Conservation (phyloP, 306 rosid genomes). For the Comarum palustre region DNA sequence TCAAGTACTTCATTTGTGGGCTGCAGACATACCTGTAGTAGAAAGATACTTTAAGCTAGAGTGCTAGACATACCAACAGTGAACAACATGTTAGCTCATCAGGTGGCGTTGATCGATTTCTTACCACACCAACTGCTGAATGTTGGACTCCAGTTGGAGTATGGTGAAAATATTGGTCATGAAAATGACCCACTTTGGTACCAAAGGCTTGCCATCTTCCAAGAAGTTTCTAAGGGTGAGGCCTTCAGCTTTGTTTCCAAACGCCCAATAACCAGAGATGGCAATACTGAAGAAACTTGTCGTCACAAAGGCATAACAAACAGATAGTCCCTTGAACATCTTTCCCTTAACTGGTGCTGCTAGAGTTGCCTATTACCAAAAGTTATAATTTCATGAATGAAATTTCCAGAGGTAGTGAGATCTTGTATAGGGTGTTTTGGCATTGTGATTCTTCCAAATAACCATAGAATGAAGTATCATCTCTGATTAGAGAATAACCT, state of each 20-base stretch:
- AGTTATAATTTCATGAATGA: too few relatives aligned
- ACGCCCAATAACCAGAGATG: slow-evolving; percentile 80
- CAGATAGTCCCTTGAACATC: slow-evolving; percentile 71
- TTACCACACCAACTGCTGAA: slow-evolving; percentile 69
- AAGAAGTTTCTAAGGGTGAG: too few relatives aligned
- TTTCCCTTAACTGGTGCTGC: slow-evolving; percentile 81
- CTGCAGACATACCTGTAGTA: slow-evolving; percentile 58
- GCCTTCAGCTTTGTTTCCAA: slow-evolving; percentile 51
- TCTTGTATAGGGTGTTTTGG: not conserved
- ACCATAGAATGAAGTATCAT: not conserved
- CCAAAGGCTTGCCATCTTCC: slow-evolving; percentile 40
- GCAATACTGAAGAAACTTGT: slow-evolving; percentile 64
- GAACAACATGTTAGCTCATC: not conserved
- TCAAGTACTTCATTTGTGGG: slow-evolving; percentile 75
- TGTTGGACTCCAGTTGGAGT: too few relatives aligned
- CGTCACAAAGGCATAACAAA: slow-evolving; percentile 49
- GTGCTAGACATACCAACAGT: not conserved
- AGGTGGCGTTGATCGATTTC: not conserved
- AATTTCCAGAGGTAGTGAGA: not conserved
- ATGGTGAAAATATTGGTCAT: slow-evolving; percentile 62
- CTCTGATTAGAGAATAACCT: slow-evolving; percentile 32
- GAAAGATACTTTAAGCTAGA: not conserved
- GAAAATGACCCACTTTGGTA: slow-evolving; percentile 66
- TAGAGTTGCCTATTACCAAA: slow-evolving; percentile 58
- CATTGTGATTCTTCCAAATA: not conserved